Evolutionary conservation across 257 asterid genomes (phyloP).

Genomic region (Craterostigma plantagineum): DNA sequence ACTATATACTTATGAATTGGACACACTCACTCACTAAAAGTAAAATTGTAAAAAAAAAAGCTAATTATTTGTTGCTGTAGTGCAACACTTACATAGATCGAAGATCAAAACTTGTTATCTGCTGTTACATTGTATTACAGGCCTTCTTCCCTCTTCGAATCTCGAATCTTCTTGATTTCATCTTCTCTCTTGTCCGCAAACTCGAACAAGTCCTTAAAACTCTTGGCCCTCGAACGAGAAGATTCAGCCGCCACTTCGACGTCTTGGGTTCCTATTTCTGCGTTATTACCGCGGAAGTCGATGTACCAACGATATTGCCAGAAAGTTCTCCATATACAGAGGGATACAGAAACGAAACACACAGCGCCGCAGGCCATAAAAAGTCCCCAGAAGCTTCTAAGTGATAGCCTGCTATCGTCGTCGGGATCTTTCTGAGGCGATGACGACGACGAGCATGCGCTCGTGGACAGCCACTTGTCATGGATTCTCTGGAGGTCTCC

Average conservation of each 20-base stretch:
- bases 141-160: constrained; percentile 28
- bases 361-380: constrained; percentile 63
- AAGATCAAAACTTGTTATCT: too few relatives aligned
- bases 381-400: constrained; percentile 89
- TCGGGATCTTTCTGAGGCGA: constrained; percentile 20
- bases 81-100: too few relatives aligned
- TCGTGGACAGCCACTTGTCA: constrained; percentile 52
- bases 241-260: constrained; percentile 15
- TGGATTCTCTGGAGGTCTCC: constrained; percentile 84
- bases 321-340: constrained; percentile 38
- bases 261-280: constrained; percentile 25
- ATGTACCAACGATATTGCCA: constrained; percentile 42
- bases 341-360: constrained; percentile 25
- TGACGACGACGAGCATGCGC: constrained; percentile 46
- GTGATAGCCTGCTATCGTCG: constrained; percentile 47
- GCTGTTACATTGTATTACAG: too few relatives aligned
- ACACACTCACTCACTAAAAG: too few relatives aligned
- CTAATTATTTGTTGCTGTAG: too few relatives aligned
- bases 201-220: constrained; percentile 43
- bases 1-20: too few relatives aligned
- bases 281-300: constrained; percentile 20
- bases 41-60: too few relatives aligned
- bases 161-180: constrained; percentile 46
- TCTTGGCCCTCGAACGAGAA: constrained; percentile 18
- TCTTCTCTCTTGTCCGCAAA: constrained; percentile 64